A percentile compares a stretch with the other conserved stretches of the same genome.
These are phyloP conservation scores for Jimgerdemannia flammicorona DNA, from an alignment of 192 early-diverging fungal species.

Conservation along the genomic window DNA sequence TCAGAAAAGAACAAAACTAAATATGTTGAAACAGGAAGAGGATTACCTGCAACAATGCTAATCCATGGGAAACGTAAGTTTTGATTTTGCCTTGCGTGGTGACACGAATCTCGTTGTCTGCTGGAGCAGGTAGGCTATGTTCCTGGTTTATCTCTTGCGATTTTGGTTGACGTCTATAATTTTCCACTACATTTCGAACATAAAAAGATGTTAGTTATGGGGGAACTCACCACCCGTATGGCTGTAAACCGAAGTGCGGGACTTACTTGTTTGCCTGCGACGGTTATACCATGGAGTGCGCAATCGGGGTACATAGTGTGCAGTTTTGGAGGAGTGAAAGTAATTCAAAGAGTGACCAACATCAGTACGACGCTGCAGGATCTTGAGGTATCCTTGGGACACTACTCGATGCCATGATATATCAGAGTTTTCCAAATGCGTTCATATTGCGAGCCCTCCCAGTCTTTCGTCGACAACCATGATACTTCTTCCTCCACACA, in stretches of 20 bases:
- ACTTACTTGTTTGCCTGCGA: too few species aligned
- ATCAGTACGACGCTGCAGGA: too few species aligned
- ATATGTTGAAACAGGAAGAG: not conserved
- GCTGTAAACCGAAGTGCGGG: not conserved
- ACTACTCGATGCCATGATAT: too few species aligned
- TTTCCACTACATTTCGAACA: conserved; percentile 14
- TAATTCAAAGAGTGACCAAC: too few species aligned
- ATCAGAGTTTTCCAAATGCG: not conserved
- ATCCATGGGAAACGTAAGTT: conserved; percentile 15
- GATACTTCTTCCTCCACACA: too few species aligned
- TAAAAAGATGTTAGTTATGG: not conserved
- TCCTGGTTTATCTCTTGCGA: not conserved
- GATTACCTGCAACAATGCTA: conserved; percentile 20
- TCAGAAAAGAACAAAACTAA: not conserved
- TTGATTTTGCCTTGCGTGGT: conserved; percentile 13
- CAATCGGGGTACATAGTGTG: too few species aligned
- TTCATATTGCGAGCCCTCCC: not conserved
- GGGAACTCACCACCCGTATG: not conserved
- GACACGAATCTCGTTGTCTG: conserved; percentile 27
- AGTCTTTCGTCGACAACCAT: too few species aligned
- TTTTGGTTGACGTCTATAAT: conserved; percentile 17
- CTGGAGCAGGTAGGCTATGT: not conserved
- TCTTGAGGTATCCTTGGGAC: too few species aligned
- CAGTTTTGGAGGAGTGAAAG: too few species aligned
- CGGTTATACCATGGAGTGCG: too few species aligned